These are phyloP conservation scores for Chaetomium fimeti DNA, from an alignment of 495 filamentous ascomycete genomes.

Conservation along the genomic window DNA sequence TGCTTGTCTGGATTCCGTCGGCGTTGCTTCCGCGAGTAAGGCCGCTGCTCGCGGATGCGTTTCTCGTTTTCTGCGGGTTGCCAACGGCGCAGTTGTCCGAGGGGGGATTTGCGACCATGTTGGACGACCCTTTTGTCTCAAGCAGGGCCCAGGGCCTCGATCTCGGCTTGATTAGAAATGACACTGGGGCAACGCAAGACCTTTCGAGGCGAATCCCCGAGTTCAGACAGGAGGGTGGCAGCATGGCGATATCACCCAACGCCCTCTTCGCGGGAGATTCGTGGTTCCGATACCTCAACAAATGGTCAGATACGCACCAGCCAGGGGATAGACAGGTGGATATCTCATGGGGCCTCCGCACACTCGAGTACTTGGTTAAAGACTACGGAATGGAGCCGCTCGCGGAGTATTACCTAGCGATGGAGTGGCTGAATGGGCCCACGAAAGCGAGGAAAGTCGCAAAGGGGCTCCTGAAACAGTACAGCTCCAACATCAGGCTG, in stretches of 20 bases:
- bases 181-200: slow-evolving; percentile 9
- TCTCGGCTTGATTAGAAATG: neutral
- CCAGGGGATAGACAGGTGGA: slow-evolving; percentile 32
- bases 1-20: slow-evolving; percentile 55
- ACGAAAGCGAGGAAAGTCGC: slow-evolving; percentile 64
- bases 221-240: slow-evolving; percentile 38
- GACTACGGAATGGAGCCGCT: slow-evolving; percentile 49
- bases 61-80: slow-evolving; percentile 67
- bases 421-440: slow-evolving; percentile 60
- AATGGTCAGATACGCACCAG: slow-evolving; percentile 17
- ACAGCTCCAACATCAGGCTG: slow-evolving; percentile 61
- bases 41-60: slow-evolving; percentile 59
- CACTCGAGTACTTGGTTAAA: slow-evolving; percentile 57
- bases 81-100: slow-evolving; percentile 48
- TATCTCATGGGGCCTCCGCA: slow-evolving; percentile 50
- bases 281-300: slow-evolving; percentile 43
- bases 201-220: slow-evolving; percentile 32
- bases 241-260: slow-evolving; percentile 37
- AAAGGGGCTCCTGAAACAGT: slow-evolving; percentile 67
- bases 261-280: slow-evolving; percentile 37
- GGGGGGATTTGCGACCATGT: slow-evolving; percentile 18
- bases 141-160: slow-evolving; percentile 20
- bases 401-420: slow-evolving; percentile 69
- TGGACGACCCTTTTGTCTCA: slow-evolving; percentile 42
- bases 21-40: slow-evolving; percentile 37